A percentile compares a stretch with the other conserved stretches of the same genome.
These are phyloP conservation scores for Rhizoclosmatium sp. DNA, from an alignment of 192 early-diverging fungal species.

Conservation along the genomic window DNA sequence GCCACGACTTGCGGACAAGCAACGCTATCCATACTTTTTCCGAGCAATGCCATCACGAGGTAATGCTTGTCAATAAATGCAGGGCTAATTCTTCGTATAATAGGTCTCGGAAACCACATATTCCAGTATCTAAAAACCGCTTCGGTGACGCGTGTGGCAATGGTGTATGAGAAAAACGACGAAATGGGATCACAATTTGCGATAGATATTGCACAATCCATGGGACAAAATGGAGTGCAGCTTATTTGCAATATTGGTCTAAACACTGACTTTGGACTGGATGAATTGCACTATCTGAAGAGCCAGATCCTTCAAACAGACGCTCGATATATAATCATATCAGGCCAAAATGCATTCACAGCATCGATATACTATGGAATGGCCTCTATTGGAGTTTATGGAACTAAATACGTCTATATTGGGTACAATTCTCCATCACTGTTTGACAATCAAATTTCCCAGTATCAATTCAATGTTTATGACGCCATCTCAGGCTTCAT, in stretches of 20 bases:
- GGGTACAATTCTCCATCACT: not conserved
- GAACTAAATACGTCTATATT: not conserved
- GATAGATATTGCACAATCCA: not conserved
- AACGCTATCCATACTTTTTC: constrained; percentile 1
- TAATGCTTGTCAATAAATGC: not conserved
- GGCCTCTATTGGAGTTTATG: not conserved
- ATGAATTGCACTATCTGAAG: not conserved
- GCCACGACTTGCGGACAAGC: not conserved
- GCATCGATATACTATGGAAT: not conserved
- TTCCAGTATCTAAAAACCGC: not conserved
- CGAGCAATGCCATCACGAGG: not conserved
- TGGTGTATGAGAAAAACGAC: constrained; percentile 1
- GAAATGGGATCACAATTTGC: constrained; percentile 22
- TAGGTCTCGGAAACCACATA: not conserved
- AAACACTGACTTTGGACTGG: not conserved
- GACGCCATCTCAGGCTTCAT: not conserved
- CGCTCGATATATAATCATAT: constrained; percentile 2
- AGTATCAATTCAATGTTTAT: not conserved
- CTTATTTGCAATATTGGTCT: not conserved
- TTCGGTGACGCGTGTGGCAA: constrained; percentile 12
- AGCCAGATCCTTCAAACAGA: not conserved
- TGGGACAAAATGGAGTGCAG: not conserved
- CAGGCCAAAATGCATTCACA: not conserved
- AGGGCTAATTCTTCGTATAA: not conserved
- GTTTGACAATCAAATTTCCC: no score